Percentiles rank a stretch among this genome's conserved stretches.
Evolutionary conservation across 257 asterid genomes (phyloP).

Genomic region (Paraleonurus japonicus): DNA sequence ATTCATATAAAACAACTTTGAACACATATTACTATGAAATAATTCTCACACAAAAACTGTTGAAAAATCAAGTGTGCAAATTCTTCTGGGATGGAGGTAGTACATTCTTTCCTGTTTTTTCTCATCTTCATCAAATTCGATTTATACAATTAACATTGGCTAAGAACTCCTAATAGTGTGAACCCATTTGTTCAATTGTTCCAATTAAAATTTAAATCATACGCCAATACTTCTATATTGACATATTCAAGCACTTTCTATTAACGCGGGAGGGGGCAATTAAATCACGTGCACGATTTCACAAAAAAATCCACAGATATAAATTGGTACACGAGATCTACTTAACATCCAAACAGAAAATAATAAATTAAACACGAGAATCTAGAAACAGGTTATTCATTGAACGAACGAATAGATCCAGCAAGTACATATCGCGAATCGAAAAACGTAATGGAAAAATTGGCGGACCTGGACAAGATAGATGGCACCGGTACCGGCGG

Average conservation of each 20-base stretch:
- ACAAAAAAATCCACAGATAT: neutral
- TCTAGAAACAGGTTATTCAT: neutral
- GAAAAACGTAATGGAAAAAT: neutral
- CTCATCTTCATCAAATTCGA: neutral
- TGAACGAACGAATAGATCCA: neutral
- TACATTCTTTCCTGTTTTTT: neutral
- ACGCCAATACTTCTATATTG: neutral
- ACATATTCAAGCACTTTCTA: neutral
- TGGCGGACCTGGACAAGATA: slow-evolving; percentile 35
- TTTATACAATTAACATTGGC: neutral
- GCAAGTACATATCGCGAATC: slow-evolving; percentile 9
- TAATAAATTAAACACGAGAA: neutral
- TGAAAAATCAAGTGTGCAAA: no score
- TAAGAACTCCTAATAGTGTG: neutral
- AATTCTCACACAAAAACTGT: no score
- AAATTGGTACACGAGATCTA: slow-evolving; percentile 17
- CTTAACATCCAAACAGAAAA: neutral
- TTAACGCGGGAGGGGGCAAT: neutral
- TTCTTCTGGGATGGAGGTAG: no score
- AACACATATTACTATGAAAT: no score
- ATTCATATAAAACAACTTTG: no score
- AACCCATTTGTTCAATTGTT: neutral
- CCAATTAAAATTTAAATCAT: neutral
- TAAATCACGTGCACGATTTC: neutral
- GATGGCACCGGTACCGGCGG: slow-evolving; percentile 64